Evolutionary conservation across 2,329 filamentous ascomycete genomes (phyloP).

Genomic region (Phyllosticta paracitricarpa): DNA sequence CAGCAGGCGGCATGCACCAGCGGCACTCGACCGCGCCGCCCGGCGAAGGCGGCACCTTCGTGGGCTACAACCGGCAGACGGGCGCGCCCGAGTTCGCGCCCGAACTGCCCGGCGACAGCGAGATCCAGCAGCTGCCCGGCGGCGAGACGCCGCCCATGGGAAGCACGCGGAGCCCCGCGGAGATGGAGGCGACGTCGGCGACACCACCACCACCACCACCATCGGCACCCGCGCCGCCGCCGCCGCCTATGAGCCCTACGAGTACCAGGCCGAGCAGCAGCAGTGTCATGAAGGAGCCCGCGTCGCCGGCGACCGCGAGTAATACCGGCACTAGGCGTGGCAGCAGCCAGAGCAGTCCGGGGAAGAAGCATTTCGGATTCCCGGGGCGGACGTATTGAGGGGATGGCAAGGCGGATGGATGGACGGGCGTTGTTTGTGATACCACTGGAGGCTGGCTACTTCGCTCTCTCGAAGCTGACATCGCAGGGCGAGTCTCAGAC

Average conservation of each 20-base stretch:
- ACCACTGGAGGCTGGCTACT: too few species aligned
- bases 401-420: not conserved
- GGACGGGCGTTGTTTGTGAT: not conserved
- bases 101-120: slow-evolving; percentile 5
- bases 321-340: not conserved
- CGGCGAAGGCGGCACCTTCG: slow-evolving; percentile 6
- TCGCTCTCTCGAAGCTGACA: too few species aligned
- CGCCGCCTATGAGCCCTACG: not conserved
- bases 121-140: not conserved
- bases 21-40: not conserved
- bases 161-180: not conserved
- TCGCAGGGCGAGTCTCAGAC: too few species aligned
- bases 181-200: not conserved
- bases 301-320: not conserved
- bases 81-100: slow-evolving; percentile 12
- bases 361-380: too few species aligned
- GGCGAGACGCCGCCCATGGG: not conserved
- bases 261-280: not conserved
- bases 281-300: not conserved
- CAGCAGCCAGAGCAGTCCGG: too few species aligned
- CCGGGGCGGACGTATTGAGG: not conserved
- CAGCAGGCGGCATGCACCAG: not conserved
- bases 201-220: not conserved
- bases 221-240: too few species aligned
- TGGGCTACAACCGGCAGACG: slow-evolving; percentile 12